Conservation (phyloP, 2,329 filamentous ascomycete genomes). For the Helicocarpus griseus region DNA sequence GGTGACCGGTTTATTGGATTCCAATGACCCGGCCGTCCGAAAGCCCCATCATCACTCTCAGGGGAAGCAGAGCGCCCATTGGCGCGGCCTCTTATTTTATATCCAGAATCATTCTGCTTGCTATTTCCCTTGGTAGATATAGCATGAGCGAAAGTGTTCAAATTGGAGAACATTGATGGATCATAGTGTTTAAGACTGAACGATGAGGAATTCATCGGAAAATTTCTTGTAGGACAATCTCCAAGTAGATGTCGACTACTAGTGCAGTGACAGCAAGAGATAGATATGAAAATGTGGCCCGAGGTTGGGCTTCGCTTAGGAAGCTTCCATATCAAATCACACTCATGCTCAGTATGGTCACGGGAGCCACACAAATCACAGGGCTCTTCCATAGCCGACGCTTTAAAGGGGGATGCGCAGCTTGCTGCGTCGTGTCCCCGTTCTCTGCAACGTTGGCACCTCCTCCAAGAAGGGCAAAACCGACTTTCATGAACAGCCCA, state of each 20-base stretch:
- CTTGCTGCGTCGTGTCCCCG: slow-evolving; percentile 45
- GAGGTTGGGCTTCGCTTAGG: slow-evolving; percentile 18
- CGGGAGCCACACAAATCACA: slow-evolving; percentile 52
- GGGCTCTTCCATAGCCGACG: slow-evolving; percentile 42
- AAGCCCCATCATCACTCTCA: slow-evolving; percentile 29
- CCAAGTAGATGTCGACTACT: slow-evolving; percentile 35
- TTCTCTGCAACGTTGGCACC: slow-evolving; percentile 50
- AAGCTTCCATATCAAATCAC: slow-evolving; percentile 49
- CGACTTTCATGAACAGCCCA: slow-evolving; percentile 31
- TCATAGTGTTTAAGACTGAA: slow-evolving; percentile 32
- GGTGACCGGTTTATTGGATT: slow-evolving; percentile 18
- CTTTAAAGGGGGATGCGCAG: slow-evolving; percentile 51
- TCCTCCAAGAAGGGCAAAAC: slow-evolving; percentile 31
- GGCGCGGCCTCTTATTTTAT: slow-evolving; percentile 30
- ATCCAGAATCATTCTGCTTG: slow-evolving; percentile 17
- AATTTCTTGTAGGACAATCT: slow-evolving; percentile 30
- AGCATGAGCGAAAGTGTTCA: slow-evolving; percentile 20
- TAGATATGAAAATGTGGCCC: slow-evolving; percentile 29
- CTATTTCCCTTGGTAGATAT: slow-evolving; percentile 10
- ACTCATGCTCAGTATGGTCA: slow-evolving; percentile 51
- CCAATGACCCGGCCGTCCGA: slow-evolving; percentile 20
- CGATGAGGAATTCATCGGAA: slow-evolving; percentile 23
- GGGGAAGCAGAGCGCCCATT: slow-evolving; percentile 20
- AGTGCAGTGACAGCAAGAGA: slow-evolving; percentile 36
- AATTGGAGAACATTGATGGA: slow-evolving; percentile 29